Conservation (phyloP, 2,329 filamentous ascomycete species). For the Teratosphaeria epicoccoides region DNA sequence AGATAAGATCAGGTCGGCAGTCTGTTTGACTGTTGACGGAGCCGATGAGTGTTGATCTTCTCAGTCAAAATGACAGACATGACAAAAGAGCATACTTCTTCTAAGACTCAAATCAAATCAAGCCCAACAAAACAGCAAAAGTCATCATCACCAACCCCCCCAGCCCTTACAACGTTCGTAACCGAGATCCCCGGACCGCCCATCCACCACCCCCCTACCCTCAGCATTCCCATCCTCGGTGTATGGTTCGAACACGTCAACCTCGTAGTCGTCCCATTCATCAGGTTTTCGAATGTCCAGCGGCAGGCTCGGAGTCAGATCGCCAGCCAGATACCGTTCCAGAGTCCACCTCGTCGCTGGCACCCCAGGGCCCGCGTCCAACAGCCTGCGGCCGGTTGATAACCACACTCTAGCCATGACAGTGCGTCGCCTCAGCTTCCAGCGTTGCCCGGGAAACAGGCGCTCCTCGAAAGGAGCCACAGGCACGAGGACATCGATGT, state of each 20-base stretch:
- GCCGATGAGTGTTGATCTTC: too few relatives aligned
- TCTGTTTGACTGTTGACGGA: too few relatives aligned
- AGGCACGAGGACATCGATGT: slow-evolving; percentile 14
- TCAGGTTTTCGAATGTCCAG: not conserved
- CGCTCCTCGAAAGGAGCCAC: not conserved
- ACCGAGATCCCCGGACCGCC: slow-evolving; percentile 5
- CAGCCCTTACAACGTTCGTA: slow-evolving; percentile 8
- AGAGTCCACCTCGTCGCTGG: slow-evolving; percentile 12
- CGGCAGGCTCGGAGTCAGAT: not conserved
- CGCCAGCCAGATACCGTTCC: slow-evolving; percentile 14
- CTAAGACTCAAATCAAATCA: too few relatives aligned
- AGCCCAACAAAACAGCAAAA: too few relatives aligned
- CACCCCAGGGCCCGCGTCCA: not conserved
- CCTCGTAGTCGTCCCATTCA: slow-evolving; percentile 6
- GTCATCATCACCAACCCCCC: slow-evolving; percentile 16
- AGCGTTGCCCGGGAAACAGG: slow-evolving; percentile 1
- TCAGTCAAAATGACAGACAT: too few relatives aligned
- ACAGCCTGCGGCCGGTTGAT: slow-evolving; percentile 4
- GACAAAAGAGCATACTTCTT: too few relatives aligned
- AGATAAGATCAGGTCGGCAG: too few relatives aligned
- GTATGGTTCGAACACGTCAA: slow-evolving; percentile 6
- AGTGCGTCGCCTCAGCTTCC: slow-evolving; percentile 9
- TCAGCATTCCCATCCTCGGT: slow-evolving; percentile 8
- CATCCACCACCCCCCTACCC: slow-evolving; percentile 7
- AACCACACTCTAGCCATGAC: slow-evolving; percentile 13